These are phyloP conservation scores for Fusarium sp. DNA, from an alignment of 2,329 filamentous ascomycete species.

Conservation along the genomic window DNA sequence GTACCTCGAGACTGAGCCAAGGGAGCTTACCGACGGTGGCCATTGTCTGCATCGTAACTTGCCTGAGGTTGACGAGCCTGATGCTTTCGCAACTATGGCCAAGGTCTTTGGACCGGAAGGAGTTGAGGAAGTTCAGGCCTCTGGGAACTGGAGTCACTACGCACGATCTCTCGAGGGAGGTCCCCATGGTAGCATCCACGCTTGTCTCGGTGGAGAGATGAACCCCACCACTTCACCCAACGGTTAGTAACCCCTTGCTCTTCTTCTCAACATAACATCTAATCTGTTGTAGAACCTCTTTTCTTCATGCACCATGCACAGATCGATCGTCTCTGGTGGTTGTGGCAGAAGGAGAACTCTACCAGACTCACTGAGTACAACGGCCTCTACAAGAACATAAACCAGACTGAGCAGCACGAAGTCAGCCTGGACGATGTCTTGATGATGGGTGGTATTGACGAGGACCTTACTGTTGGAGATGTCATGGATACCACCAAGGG, in stretches of 20 bases:
- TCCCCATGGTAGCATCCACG: background rate
- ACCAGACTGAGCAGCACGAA: background rate
- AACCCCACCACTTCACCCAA: conserved; percentile 10
- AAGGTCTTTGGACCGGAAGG: background rate
- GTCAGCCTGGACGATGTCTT: background rate
- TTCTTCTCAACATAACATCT: no score
- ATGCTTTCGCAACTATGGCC: background rate
- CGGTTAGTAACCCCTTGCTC: background rate
- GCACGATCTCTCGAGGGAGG: background rate
- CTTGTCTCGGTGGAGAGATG: conserved; percentile 6
- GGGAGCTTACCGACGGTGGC: background rate
- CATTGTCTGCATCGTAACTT: background rate
- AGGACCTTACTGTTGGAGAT: background rate
- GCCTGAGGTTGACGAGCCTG: background rate
- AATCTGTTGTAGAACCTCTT: background rate
- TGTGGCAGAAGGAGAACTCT: conserved; percentile 8
- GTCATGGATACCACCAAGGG: background rate
- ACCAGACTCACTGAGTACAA: background rate
- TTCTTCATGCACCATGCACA: conserved; percentile 12
- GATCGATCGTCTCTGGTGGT: conserved; percentile 3
- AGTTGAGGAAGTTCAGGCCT: background rate
- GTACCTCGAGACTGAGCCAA: background rate
- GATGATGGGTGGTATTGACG: background rate
- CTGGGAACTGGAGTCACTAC: background rate
- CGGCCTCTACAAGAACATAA: background rate